Percentiles rank a stretch among this genome's conserved stretches.
Evolutionary conservation across 805 yeast genomes (phyloP).

Genomic region (Saturnispora quitensis): DNA sequence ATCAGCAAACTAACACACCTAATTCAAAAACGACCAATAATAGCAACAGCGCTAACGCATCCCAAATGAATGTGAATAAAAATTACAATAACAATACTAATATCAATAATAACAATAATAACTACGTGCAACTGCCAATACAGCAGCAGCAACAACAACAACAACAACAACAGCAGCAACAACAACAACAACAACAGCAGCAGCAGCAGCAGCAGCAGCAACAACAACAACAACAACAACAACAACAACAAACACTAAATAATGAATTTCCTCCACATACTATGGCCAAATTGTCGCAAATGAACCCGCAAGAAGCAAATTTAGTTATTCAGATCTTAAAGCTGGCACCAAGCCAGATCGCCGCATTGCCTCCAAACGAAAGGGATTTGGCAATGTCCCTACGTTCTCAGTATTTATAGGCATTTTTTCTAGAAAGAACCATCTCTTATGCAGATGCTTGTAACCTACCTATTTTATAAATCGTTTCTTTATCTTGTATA

Average conservation of each 20-base stretch:
- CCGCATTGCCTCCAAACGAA: constrained; percentile 41
- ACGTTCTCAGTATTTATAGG: constrained; percentile 41
- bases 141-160: constrained; percentile 4
- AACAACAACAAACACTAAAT: constrained; percentile 5
- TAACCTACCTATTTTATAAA: neutral
- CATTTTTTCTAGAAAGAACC: neutral
- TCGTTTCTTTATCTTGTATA: neutral
- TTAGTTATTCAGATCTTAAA: constrained; percentile 45
- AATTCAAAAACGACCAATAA: neutral
- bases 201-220: constrained; percentile 6
- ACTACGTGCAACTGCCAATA: constrained; percentile 3
- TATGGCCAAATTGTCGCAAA: constrained; percentile 38
- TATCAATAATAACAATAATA: constrained; percentile 5
- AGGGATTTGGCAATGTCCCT: constrained; percentile 47
- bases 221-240: constrained; percentile 5
- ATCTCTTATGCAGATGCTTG: neutral
- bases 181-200: constrained; percentile 1
- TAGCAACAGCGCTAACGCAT: neutral
- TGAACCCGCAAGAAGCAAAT: constrained; percentile 51
- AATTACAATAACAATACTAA: constrained; percentile 1
- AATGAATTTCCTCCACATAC: constrained; percentile 36
- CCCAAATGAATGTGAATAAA: neutral
- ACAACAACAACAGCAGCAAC: constrained; percentile 7
- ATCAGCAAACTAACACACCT: constrained; percentile 15
- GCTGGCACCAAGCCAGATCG: constrained; percentile 41